Conservation (phyloP, 495 filamentous ascomycete genomes). For the Hypoxylon subgilvum region DNA sequence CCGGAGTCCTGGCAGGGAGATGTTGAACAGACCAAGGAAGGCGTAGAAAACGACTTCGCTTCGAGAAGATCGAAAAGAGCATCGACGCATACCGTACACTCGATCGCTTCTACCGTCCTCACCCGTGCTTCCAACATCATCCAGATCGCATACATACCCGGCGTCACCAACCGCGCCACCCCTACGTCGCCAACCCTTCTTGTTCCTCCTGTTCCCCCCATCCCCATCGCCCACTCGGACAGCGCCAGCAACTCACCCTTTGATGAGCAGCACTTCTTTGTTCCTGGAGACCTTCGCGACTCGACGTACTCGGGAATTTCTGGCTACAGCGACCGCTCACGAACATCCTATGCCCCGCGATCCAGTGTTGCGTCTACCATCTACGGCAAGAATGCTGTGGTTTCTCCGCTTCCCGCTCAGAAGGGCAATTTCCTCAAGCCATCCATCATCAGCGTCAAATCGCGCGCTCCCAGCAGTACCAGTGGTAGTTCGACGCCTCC, state of each 20-base stretch:
- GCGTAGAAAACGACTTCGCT: conserved; percentile 63
- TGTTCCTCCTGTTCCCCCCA: conserved; percentile 88
- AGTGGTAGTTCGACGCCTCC: conserved; percentile 60
- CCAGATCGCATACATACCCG: conserved; percentile 98
- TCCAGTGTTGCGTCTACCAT: conserved; percentile 90
- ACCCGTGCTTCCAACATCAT: conserved; percentile 98
- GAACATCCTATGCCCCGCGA: conserved; percentile 70
- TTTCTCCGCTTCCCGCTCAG: conserved; percentile 80
- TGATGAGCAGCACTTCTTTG: conserved; percentile 90
- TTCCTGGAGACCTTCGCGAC: conserved; percentile 88
- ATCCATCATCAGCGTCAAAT: conserved; percentile 87
- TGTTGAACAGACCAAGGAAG: conserved; percentile 57
- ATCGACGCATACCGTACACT: conserved; percentile 85
- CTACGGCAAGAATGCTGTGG: conserved; percentile 83
- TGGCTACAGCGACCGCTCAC: conserved; percentile 67
- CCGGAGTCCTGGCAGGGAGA: conserved; percentile 61
- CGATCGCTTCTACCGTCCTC: conserved; percentile 92
- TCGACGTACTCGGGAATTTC: conserved; percentile 76
- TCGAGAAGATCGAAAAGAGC: conserved; percentile 69
- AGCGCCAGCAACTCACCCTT: conserved; percentile 61
- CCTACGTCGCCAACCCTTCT: conserved; percentile 81
- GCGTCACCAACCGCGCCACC: conserved; percentile 90
- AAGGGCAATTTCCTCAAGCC: conserved; percentile 85
- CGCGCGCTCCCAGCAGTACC: conserved; percentile 52
- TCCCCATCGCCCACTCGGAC: conserved; percentile 71